phyloP scores from a whole-genome alignment of 768 basidiomycete genomes.

The Galerina sulciceps region DNA sequence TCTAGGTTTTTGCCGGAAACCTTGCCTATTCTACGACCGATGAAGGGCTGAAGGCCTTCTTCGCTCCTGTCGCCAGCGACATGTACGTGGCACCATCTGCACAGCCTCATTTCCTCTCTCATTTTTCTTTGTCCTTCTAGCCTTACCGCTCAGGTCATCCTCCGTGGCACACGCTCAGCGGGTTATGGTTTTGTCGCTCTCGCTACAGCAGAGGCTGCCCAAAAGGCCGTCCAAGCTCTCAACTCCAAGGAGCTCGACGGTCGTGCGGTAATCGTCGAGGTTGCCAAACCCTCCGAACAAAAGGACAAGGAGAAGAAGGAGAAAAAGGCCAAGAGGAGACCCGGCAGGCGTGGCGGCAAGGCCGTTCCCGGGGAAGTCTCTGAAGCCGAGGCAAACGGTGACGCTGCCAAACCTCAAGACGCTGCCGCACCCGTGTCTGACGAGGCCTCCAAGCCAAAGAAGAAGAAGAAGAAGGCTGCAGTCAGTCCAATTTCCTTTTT shows the following conservation, averaged over 20 bases:
- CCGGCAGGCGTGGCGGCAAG: conserved; percentile 85
- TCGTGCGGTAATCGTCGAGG: conserved; percentile 87
- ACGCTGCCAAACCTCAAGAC: conserved; percentile 61
- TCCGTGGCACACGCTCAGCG: conserved; percentile 83
- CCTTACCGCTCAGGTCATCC: conserved; percentile 83
- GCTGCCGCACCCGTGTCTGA: conserved; percentile 56
- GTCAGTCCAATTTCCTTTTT: conserved; percentile 48
- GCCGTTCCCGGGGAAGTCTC: conserved; percentile 89
- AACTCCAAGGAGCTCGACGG: conserved; percentile 90
- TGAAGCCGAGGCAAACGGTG: conserved; percentile 88
- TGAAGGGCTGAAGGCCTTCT: conserved; percentile 94
- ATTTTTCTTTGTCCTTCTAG: conserved; percentile 41
- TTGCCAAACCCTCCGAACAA: conserved; percentile 89
- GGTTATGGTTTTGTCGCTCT: conserved; percentile 95
- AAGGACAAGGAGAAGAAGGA: conserved; percentile 85
- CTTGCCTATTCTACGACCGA: conserved; percentile 94
- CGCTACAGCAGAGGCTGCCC: conserved; percentile 77
- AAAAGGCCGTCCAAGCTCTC: conserved; percentile 84
- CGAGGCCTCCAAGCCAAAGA: conserved; percentile 82
- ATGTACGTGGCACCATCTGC: conserved; percentile 69
- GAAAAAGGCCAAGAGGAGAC: conserved; percentile 77
- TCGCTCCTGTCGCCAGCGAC: conserved; percentile 84
- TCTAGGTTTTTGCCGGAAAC: conserved; percentile 92
- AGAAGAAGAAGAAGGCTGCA: conserved; percentile 75
- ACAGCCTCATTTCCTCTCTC: conserved; percentile 40